A percentile compares a stretch with the other conserved stretches of the same genome.
Evolutionary conservation across 1,139 yeast species (phyloP).

Genomic region (Geotrichum fermentans): DNA sequence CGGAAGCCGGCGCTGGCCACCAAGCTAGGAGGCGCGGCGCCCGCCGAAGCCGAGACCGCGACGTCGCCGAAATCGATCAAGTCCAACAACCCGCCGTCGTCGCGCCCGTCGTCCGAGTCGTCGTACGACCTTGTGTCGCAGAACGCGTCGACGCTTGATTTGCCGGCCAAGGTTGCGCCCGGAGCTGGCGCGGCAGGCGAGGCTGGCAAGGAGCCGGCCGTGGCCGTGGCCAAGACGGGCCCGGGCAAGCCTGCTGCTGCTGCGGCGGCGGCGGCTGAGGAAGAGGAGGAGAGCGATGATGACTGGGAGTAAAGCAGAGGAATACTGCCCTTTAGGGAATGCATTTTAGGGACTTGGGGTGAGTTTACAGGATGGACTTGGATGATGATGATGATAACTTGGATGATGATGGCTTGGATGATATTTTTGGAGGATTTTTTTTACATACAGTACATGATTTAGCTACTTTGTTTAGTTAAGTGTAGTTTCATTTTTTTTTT

Average conservation of each 20-base stretch:
- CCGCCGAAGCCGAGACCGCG: background rate
- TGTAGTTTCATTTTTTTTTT: background rate
- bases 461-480: too few relatives aligned
- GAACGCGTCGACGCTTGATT: slow-evolving; percentile 37
- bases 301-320: slow-evolving; percentile 18
- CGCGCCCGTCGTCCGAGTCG: slow-evolving; percentile 41
- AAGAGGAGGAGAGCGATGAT: slow-evolving; percentile 16
- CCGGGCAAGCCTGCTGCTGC: background rate
- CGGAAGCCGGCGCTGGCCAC: background rate
- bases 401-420: too few relatives aligned
- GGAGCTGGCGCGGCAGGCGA: slow-evolving; percentile 19
- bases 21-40: background rate
- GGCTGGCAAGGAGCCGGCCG: background rate
- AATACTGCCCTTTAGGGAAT: background rate
- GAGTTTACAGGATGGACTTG: too few relatives aligned
- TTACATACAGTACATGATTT: too few relatives aligned
- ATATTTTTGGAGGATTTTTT: too few relatives aligned
- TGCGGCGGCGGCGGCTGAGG: background rate
- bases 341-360: too few relatives aligned
- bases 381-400: too few relatives aligned
- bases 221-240: background rate
- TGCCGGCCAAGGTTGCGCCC: slow-evolving; percentile 21
- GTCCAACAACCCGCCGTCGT: slow-evolving; percentile 12
- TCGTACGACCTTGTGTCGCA: slow-evolving; percentile 42
- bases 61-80: background rate